Base-by-base conservation (phyloP, 371 early-diverging fungal species). In the Phascolomyces articulosus region DNA sequence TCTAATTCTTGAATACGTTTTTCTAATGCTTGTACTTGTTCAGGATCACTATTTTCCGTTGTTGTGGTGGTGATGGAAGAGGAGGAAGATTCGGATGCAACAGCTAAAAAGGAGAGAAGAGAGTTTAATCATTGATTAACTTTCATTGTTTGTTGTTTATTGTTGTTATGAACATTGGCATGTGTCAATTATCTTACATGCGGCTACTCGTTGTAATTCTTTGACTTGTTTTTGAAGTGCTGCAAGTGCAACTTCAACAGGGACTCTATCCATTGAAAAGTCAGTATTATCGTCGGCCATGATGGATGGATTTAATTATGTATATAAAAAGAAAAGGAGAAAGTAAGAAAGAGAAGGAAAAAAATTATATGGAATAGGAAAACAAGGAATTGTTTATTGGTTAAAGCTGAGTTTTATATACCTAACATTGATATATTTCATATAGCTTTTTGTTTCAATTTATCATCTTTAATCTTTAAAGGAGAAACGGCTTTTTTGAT, bases 221-320 rank as follows among this genome's bases (percentile, higher is more conserved):
- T 73, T 62, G 7, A 78, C 62, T 63, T 78, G 79, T 13, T 40
- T 54, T 67, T 78, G 73, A 26, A 78, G 65, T 13, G 79, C 63
- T 23, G 66, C 47, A 40, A 78, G 58, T 20, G 73, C 69, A 24
- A 78, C 70, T 28, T 75, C 66, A 3, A 78, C 73, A 60, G 79
- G 79, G 23, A 71, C 73, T 10, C 62, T 55, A 29, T 63, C 49
- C 60, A 65, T 38, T 4, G 56, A 51, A 26, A 49, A 21, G 26
- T 54, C 65, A 40, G 31, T 57, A 34, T 59, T 59, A 29, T 59
- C 58, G 44, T 64, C 55, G 51, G 27, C 58, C 64, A 64, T 64
- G 18, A 15, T 44, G 55, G 13, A 3, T 41, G 40, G n/a, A 31
- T 4, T n/a, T 18, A 8, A 20, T 18, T 18, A 27, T 41, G 11